Base-by-base conservation (phyloP, 2,329 filamentous ascomycete species). In the Lecanosticta acicola region DNA sequence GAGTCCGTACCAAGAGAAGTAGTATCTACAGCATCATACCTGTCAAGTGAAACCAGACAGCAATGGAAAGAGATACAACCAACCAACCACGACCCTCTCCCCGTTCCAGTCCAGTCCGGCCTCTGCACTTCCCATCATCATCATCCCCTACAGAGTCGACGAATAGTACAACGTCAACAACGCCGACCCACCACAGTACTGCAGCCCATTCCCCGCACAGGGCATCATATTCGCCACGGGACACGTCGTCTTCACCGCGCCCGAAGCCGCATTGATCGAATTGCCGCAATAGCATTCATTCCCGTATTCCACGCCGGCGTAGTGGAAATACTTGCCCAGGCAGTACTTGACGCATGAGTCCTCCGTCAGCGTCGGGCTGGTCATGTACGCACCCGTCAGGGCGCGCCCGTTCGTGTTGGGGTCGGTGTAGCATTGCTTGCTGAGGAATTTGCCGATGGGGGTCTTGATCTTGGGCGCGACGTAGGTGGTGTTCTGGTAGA, bases 131-230 rank as follows among this genome's bases (percentile, higher is more conserved):
- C 32, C 41, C 3, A 40, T 24, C 17, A 29, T 9, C 10, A 9
- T 34, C 40, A 24, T 14, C 16, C 21, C 16, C 16, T 45, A 59
- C 26, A 60, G 21, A 7, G 50, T 48, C 3, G 49, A 41, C 33
- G 62, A 60, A 46, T 62, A 62, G 41, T 62, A 66, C 21, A 65
- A 43, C 29, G 55, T 62, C 55, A 66, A 52, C 47, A 65, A 51
- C 14, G 48, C 54, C 4, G 45, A 36, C 11, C 53, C 61, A 33
- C 63, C 63, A 52, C 63, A 65, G 43, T 50, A 62, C 50, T 62
- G 46, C 32, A 50, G 43, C 36, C 36, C 21, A 43, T 64, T 57
- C 1, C 63, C 63, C 5, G 49, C 42, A 36, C 63, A 66, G 7
- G 45, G 32, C 57, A 61, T 60, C 38, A 59, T 33, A 0, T 45